Evolutionary conservation across 345 rosid species (phyloP).

Genomic region (Kandelia obovata): DNA sequence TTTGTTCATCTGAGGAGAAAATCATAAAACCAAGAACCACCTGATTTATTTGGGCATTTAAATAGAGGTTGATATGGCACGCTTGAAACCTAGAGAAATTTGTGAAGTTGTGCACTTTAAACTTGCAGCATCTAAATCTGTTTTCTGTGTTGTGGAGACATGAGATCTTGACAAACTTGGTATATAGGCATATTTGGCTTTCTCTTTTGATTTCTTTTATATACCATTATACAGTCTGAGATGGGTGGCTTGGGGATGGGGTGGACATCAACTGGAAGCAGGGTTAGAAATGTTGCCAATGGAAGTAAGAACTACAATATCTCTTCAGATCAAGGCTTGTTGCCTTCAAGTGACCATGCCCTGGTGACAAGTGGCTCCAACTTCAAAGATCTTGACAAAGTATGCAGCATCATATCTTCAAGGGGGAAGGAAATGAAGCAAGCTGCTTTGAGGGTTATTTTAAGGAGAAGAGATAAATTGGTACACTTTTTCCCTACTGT

Average conservation of each 20-base stretch:
- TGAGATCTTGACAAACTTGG: neutral
- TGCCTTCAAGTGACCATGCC: slow-evolving; percentile 17
- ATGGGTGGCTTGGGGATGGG: slow-evolving; percentile 8
- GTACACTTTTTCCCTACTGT: slow-evolving; percentile 30
- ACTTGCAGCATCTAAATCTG: neutral
- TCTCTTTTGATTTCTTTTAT: neutral
- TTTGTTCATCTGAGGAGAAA: too few relatives aligned
- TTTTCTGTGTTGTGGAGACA: neutral
- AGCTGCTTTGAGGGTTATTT: slow-evolving; percentile 48
- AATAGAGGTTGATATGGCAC: too few relatives aligned
- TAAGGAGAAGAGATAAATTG: slow-evolving; percentile 57
- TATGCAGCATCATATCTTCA: slow-evolving; percentile 33
- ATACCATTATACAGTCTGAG: slow-evolving; percentile 23
- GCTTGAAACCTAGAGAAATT: too few relatives aligned
- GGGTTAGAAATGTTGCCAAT: slow-evolving; percentile 25
- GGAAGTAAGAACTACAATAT: slow-evolving; percentile 20
- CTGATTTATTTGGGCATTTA: too few relatives aligned
- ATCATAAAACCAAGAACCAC: too few relatives aligned
- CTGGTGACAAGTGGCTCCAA: slow-evolving; percentile 24
- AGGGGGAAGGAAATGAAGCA: slow-evolving; percentile 40
- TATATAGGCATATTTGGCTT: neutral
- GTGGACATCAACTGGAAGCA: slow-evolving; percentile 20
- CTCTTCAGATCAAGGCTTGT: slow-evolving; percentile 16
- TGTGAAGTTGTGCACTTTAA: too few relatives aligned
- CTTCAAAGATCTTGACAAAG: slow-evolving; percentile 33